phyloP scores from a whole-genome alignment of 2,329 filamentous ascomycete genomes.

The Pyrenophora seminiperda region DNA sequence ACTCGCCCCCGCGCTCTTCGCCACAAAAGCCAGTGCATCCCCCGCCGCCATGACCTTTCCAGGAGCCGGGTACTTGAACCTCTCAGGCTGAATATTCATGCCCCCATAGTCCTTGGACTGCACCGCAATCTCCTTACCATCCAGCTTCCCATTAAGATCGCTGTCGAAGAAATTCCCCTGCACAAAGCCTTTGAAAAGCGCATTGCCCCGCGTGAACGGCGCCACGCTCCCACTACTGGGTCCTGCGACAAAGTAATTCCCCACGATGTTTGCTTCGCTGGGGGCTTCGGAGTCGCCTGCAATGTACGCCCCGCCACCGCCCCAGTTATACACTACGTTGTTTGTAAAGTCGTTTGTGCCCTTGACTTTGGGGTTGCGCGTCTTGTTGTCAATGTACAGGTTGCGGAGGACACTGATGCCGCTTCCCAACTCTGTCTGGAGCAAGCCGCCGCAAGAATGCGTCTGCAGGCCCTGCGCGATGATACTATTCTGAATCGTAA shows the following conservation, averaged over 20 bases:
- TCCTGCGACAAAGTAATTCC: conserved; percentile 63
- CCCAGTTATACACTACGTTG: conserved; percentile 63
- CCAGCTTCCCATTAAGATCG: conserved; percentile 56
- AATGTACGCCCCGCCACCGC: conserved; percentile 60
- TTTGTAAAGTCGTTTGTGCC: conserved; percentile 60
- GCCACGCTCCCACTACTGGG: conserved; percentile 57
- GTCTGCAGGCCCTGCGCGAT: conserved; percentile 61
- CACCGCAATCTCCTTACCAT: conserved; percentile 54
- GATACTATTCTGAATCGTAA: conserved; percentile 60
- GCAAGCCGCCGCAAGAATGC: conserved; percentile 59
- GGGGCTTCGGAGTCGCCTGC: conserved; percentile 57
- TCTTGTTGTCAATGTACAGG: conserved; percentile 63
- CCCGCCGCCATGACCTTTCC: conserved; percentile 47
- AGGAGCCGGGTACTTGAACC: conserved; percentile 54
- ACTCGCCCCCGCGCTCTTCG: conserved; percentile 52
- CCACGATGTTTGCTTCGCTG: conserved; percentile 60
- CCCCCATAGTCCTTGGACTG: conserved; percentile 54
- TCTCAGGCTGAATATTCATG: conserved; percentile 51
- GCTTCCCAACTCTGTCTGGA: conserved; percentile 54
- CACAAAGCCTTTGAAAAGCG: conserved; percentile 60
- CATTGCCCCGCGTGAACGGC: conserved; percentile 62
- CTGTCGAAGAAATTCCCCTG: conserved; percentile 60
- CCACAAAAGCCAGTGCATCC: conserved; percentile 51
- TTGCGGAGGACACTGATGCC: conserved; percentile 60
- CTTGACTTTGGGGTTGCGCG: conserved; percentile 63